Evolutionary conservation across 768 basidiomycete species (phyloP).

Genomic region (Lactifluus hygrophoroides): DNA sequence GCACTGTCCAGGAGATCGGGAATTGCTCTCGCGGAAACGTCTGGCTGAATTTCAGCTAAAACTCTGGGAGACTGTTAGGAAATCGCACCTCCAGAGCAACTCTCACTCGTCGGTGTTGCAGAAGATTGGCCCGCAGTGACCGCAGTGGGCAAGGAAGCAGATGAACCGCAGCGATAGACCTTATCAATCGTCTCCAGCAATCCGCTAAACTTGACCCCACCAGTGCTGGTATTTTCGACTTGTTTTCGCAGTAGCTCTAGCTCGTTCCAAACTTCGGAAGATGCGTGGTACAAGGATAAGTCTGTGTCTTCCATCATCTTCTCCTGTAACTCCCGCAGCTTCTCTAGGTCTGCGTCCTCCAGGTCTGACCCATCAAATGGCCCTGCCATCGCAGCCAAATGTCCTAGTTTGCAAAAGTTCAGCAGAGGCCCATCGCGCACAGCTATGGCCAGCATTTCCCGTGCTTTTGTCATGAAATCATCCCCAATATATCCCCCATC

Average conservation of each 20-base stretch:
- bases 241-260: neutral
- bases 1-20: neutral
- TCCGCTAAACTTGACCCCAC: neutral
- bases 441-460: neutral
- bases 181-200: neutral
- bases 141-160: neutral
- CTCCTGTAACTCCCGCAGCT: neutral
- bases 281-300: neutral
- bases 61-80: neutral
- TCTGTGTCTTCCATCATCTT: neutral
- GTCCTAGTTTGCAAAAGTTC: slow-evolving; percentile 4
- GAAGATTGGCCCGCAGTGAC: neutral
- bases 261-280: neutral
- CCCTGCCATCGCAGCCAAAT: neutral
- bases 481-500: neutral
- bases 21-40: neutral
- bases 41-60: neutral
- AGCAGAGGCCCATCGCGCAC: slow-evolving; percentile 1
- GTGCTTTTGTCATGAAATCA: neutral
- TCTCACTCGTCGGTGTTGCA: neutral
- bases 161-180: neutral
- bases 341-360: neutral
- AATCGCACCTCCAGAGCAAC: neutral
- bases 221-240: neutral
- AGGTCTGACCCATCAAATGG: neutral